Conservation (phyloP, 805 yeast genomes). For the Candida sphagnicola region DNA sequence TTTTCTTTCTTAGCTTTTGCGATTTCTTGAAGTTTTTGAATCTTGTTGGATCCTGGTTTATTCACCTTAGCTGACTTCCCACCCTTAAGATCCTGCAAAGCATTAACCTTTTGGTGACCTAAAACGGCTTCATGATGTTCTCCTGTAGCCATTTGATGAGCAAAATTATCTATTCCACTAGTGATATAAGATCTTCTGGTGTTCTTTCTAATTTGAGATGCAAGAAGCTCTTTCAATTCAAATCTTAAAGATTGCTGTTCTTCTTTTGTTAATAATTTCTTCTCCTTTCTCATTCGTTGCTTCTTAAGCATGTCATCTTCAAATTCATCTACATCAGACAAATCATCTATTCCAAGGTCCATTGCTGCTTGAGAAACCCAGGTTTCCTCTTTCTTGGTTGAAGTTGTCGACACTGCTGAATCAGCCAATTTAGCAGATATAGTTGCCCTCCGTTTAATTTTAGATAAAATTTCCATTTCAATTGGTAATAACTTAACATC, state of each 20-base stretch:
- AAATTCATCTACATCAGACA: constrained; percentile 54
- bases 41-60: constrained; percentile 4
- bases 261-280: constrained; percentile 41
- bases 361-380: constrained; percentile 93
- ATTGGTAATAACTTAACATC: constrained; percentile 70
- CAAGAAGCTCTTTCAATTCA: constrained; percentile 51
- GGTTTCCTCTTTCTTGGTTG: constrained; percentile 61
- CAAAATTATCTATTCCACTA: constrained; percentile 73
- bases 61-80: constrained; percentile 12
- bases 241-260: constrained; percentile 44
- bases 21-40: constrained; percentile 5
- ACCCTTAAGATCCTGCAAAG: constrained; percentile 54
- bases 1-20: constrained; percentile 6
- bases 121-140: constrained; percentile 62
- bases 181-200: constrained; percentile 71
- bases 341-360: constrained; percentile 78
- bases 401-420: constrained; percentile 55
- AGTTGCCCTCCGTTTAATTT: constrained; percentile 62
- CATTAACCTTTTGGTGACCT: constrained; percentile 67
- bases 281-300: constrained; percentile 49
- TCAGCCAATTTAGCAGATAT: constrained; percentile 77
- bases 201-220: constrained; percentile 55
- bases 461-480: constrained; percentile 69
- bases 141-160: constrained; percentile 69
- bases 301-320: constrained; percentile 67